Conservation (phyloP, 2,329 filamentous ascomycete species). For the Lasiodiplodia gonubiensis region DNA sequence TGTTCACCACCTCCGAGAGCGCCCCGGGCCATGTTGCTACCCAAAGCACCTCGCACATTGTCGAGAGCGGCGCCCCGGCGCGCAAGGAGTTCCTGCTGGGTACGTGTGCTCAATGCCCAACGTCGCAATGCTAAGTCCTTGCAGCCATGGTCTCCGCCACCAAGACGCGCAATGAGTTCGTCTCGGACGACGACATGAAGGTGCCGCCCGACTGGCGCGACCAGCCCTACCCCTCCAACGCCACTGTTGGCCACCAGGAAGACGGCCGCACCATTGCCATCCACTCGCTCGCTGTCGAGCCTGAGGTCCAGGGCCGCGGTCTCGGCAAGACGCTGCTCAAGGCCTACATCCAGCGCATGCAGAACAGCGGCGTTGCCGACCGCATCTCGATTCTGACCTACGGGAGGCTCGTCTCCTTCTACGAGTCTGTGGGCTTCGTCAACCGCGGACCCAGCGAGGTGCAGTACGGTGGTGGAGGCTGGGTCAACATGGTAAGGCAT, state of each 20-base stretch:
- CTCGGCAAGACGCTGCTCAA: constrained; percentile 76
- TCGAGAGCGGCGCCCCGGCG: constrained; percentile 64
- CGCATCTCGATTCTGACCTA: constrained; percentile 78
- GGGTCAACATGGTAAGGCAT: constrained; percentile 75
- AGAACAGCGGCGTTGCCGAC: constrained; percentile 71
- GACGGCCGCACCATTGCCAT: constrained; percentile 76
- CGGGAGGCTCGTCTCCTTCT: constrained; percentile 75
- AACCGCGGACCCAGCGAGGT: constrained; percentile 71
- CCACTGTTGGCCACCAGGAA: constrained; percentile 70
- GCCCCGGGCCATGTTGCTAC: constrained; percentile 58
- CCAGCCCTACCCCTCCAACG: constrained; percentile 30
- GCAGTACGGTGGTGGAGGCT: constrained; percentile 77
- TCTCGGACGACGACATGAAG: constrained; percentile 79
- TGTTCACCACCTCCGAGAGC: constrained; percentile 70
- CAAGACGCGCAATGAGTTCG: constrained; percentile 64
- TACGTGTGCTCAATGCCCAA: not conserved
- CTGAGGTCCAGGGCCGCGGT: constrained; percentile 74
- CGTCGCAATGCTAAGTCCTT: not conserved
- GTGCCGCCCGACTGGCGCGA: constrained; percentile 71
- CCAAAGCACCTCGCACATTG: constrained; percentile 58
- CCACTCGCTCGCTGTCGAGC: constrained; percentile 81
- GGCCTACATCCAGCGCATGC: constrained; percentile 78
- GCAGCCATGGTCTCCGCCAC: constrained; percentile 76
- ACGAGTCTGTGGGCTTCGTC: constrained; percentile 75
- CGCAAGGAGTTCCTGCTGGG: constrained; percentile 68